Conservation (phyloP, 495 filamentous ascomycete species). For the Xylaria sp. region DNA sequence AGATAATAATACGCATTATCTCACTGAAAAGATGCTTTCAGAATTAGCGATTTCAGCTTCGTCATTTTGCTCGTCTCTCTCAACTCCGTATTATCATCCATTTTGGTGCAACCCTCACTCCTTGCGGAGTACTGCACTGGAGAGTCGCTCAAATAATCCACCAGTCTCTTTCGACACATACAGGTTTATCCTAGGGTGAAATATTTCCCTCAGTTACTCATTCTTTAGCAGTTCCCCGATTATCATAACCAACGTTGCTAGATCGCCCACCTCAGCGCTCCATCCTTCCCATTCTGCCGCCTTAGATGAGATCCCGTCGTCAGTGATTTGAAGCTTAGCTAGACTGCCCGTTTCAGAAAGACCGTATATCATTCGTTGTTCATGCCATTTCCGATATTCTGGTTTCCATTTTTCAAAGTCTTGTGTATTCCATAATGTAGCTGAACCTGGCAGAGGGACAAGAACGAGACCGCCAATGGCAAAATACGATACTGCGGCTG, state of each 20-base stretch:
- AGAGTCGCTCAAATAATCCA: no score
- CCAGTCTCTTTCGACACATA: no score
- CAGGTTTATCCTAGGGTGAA: neutral
- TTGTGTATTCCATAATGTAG: constrained; percentile 11
- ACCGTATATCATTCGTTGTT: neutral
- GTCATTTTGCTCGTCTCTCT: no score
- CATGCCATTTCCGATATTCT: constrained; percentile 9
- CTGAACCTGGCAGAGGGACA: constrained; percentile 12
- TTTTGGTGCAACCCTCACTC: no score
- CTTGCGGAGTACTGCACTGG: no score
- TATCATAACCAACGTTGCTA: neutral
- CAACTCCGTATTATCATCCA: no score
- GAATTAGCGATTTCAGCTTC: no score
- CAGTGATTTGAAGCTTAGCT: neutral
- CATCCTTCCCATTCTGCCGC: constrained; percentile 23
- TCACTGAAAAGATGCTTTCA: no score
- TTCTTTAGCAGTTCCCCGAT: constrained; percentile 6
- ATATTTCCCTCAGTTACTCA: neutral
- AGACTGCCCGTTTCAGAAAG: neutral
- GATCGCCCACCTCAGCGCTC: constrained; percentile 18
- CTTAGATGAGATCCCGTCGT: neutral
- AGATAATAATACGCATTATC: no score
- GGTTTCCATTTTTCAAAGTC: constrained; percentile 9
- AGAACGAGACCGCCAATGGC: constrained; percentile 12
- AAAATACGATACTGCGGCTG: constrained; percentile 7